Percentiles rank a stretch among this genome's conserved stretches.
Conservation (phyloP, 2,329 filamentous ascomycete genomes). For the Colletotrichum horii region DNA sequence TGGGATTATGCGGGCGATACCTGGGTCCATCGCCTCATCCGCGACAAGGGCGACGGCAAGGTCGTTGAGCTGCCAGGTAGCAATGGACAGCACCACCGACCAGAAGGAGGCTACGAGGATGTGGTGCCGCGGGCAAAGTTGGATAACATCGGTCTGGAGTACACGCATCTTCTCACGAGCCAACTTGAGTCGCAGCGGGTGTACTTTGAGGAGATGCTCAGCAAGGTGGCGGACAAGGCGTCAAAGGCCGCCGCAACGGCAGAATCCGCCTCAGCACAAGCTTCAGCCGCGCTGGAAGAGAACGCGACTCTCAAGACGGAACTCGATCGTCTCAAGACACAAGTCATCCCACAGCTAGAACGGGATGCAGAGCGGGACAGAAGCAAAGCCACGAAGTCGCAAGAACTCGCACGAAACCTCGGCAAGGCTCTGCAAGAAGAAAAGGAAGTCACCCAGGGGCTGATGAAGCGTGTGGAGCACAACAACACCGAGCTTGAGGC, state of each 20-base stretch:
- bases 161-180: constrained; percentile 89
- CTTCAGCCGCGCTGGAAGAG: constrained; percentile 53
- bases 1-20: constrained; percentile 98
- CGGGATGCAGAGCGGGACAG: constrained; percentile 73
- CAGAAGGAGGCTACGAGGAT: constrained; percentile 57
- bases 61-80: constrained; percentile 83
- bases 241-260: constrained; percentile 72
- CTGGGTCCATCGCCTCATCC: constrained; percentile 94
- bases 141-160: constrained; percentile 87
- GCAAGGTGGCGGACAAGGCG: constrained; percentile 89
- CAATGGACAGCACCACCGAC: constrained; percentile 29
- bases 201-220: constrained; percentile 93
- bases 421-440: constrained; percentile 83
- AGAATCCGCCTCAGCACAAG: constrained; percentile 61
- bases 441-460: constrained; percentile 79
- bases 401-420: constrained; percentile 76
- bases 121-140: constrained; percentile 73
- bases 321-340: constrained; percentile 54
- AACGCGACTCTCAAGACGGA: constrained; percentile 40
- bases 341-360: constrained; percentile 72
- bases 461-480: constrained; percentile 83
- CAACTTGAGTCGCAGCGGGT: constrained; percentile 91
- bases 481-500: constrained; percentile 67
- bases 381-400: constrained; percentile 72
- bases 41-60: constrained; percentile 91